Evolutionary conservation across 768 basidiomycete species (phyloP).

Genomic region (Boletus coccyginus): DNA sequence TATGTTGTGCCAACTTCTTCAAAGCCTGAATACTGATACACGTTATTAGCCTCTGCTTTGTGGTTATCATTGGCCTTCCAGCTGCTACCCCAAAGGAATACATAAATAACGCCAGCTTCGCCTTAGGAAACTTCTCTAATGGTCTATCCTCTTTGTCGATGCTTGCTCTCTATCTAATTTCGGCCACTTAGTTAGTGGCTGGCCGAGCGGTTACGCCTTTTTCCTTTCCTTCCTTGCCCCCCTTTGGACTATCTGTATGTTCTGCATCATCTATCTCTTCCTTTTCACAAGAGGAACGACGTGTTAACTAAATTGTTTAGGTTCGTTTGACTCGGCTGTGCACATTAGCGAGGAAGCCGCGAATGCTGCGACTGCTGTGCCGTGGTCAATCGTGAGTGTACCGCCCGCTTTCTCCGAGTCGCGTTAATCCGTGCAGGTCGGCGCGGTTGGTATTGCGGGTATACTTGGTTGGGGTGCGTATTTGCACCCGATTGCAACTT

Average conservation of each 20-base stretch:
- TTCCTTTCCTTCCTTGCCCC: conserved; percentile 52
- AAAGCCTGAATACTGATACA: not conserved
- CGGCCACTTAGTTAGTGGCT: conserved; percentile 33
- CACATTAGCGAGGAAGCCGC: conserved; percentile 55
- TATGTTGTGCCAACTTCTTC: too few species aligned
- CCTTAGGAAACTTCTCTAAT: conserved; percentile 61
- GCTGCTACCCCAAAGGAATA: conserved; percentile 57
- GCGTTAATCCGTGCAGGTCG: conserved; percentile 18
- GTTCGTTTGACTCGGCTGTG: conserved; percentile 47
- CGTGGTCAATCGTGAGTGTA: conserved; percentile 51
- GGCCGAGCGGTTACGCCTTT: conserved; percentile 50
- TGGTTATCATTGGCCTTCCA: conserved; percentile 60
- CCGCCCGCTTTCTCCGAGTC: not conserved
- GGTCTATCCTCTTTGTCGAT: conserved; percentile 31
- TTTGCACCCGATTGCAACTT: too few species aligned
- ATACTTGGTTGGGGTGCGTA: conserved; percentile 46
- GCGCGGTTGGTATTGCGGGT: conserved; percentile 42
- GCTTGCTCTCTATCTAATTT: not conserved
- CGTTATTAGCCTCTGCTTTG: conserved; percentile 17
- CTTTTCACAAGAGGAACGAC: not conserved
- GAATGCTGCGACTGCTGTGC: conserved; percentile 55
- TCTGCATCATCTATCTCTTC: not conserved
- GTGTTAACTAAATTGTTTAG: conserved; percentile 17
- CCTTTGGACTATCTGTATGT: conserved; percentile 44
- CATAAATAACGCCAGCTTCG: conserved; percentile 58